A percentile compares a stretch with the other conserved stretches of the same genome.
Evolutionary conservation across 768 basidiomycete genomes (phyloP).

Genomic region (Mycena albidolilacea): DNA sequence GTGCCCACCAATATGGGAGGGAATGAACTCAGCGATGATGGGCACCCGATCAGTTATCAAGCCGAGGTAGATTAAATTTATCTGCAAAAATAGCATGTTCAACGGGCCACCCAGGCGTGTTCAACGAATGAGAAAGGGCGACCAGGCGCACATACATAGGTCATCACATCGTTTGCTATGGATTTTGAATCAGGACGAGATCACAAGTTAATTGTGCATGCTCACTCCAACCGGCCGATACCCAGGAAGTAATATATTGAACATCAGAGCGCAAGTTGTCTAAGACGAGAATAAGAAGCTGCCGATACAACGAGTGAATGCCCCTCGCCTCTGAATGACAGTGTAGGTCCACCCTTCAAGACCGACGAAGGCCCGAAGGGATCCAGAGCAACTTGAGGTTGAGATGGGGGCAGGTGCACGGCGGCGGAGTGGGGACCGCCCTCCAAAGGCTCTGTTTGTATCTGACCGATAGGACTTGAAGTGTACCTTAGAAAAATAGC

Average conservation of each 20-base stretch:
- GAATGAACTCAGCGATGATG: slow-evolving; percentile 70
- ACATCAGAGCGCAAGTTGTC: slow-evolving; percentile 75
- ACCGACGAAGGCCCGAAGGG: slow-evolving; percentile 33
- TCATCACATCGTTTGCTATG: slow-evolving; percentile 85
- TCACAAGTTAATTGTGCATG: slow-evolving; percentile 34
- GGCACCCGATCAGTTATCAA: slow-evolving; percentile 72
- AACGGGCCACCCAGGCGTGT: neutral
- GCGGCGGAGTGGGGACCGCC: neutral
- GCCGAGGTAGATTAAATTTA: slow-evolving; percentile 73
- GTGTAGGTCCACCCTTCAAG: slow-evolving; percentile 66
- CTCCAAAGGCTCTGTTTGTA: slow-evolving; percentile 11
- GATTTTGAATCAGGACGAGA: slow-evolving; percentile 30
- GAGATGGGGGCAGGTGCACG: neutral
- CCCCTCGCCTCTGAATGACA: slow-evolving; percentile 67
- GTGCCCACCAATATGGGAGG: slow-evolving; percentile 66
- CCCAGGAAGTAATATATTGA: slow-evolving; percentile 82
- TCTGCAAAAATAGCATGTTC: slow-evolving; percentile 43
- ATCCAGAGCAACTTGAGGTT: slow-evolving; percentile 23
- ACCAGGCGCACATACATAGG: slow-evolving; percentile 62
- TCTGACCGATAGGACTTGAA: slow-evolving; percentile 24
- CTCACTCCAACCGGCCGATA: slow-evolving; percentile 85
- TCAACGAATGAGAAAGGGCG: neutral
- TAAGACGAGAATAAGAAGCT: slow-evolving; percentile 40
- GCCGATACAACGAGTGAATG: neutral
- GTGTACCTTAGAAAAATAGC: slow-evolving; percentile 45